Percentiles rank a stretch among this genome's conserved stretches.
phyloP scores from a whole-genome alignment of 2,329 filamentous ascomycete species.

The Chalara sp. region DNA sequence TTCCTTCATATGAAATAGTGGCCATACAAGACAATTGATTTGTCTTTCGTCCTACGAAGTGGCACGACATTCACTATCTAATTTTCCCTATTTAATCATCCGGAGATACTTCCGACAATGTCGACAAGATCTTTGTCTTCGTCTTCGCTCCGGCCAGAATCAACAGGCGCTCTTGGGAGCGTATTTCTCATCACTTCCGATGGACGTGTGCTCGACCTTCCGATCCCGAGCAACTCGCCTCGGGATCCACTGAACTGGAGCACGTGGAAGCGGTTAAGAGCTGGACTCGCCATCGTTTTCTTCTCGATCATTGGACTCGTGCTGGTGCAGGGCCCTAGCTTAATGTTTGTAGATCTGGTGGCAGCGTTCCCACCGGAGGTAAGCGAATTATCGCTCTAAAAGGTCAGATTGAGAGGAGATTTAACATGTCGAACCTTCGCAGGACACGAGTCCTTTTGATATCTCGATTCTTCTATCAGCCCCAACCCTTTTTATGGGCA shows the following conservation, averaged over 20 bases:
- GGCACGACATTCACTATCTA: too few species aligned
- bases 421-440: not conserved
- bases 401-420: not conserved
- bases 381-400: not conserved
- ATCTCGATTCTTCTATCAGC: conserved; percentile 4
- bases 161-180: conserved; percentile 1
- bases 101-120: too few species aligned
- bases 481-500: conserved; percentile 17
- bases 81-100: too few species aligned
- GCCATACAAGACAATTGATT: too few species aligned
- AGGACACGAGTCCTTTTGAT: conserved; percentile 12
- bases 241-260: conserved; percentile 15
- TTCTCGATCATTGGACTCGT: conserved; percentile 4
- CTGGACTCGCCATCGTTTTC: conserved; percentile 6
- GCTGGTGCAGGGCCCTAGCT: conserved; percentile 5
- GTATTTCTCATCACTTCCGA: conserved; percentile 11
- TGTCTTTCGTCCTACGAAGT: too few species aligned
- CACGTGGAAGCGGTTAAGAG: conserved; percentile 6
- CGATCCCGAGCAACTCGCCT: conserved; percentile 8
- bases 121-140: too few species aligned
- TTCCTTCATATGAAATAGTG: too few species aligned
- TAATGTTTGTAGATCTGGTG: conserved; percentile 2
- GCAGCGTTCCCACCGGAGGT: conserved; percentile 5
- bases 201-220: conserved; percentile 11
- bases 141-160: too few species aligned